A percentile compares a stretch with the other conserved stretches of the same genome.
Evolutionary conservation across 345 rosid genomes (phyloP).

Genomic region (Eucalyptus marginata): DNA sequence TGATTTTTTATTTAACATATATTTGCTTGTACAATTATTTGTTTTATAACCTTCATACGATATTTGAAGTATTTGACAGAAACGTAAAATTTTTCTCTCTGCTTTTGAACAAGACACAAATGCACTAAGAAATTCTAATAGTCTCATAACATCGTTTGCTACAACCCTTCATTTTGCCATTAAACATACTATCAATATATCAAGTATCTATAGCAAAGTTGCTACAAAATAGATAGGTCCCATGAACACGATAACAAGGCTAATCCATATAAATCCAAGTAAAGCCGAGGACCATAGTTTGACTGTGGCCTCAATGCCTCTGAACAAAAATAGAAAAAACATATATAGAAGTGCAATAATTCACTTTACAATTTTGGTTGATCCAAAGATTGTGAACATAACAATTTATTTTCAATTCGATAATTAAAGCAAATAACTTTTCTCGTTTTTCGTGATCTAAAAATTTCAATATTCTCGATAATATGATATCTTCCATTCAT

Average conservation of each 20-base stretch:
- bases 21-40: background rate
- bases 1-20: background rate
- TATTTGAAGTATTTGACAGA: background rate
- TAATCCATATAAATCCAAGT: background rate
- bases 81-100: rapidly evolving
- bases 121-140: background rate
- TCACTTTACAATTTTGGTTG: background rate
- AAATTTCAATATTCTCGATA: rapidly evolving
- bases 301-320: rapidly evolving
- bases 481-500: rapidly evolving
- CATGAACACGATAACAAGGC: too few relatives aligned
- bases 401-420: background rate
- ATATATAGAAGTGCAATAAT: background rate
- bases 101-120: background rate
- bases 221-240: background rate
- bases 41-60: background rate
- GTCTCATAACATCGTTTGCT: background rate
- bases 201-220: background rate
- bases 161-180: background rate
- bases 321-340: background rate
- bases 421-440: rapidly evolving
- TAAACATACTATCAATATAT: background rate
- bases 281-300: background rate
- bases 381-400: background rate
- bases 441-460: rapidly evolving